Evolutionary conservation across 306 rosid genomes (phyloP).

Genomic region (Fagus crenata): DNA sequence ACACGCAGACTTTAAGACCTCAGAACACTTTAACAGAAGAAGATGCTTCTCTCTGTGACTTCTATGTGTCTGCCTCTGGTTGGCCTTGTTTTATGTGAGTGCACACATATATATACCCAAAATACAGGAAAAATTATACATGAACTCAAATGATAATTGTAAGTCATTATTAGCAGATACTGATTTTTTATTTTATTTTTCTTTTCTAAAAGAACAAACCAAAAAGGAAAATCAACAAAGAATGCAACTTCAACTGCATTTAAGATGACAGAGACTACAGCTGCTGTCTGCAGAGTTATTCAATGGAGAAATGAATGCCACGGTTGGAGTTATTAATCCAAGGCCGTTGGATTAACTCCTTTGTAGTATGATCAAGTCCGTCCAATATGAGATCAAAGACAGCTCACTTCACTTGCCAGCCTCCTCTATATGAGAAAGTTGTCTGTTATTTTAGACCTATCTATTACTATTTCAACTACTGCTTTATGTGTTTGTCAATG

Average conservation of each 20-base stretch:
- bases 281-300: conserved; percentile 53
- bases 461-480: conserved; percentile 10
- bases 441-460: conserved; percentile 11
- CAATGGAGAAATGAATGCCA: conserved; percentile 74
- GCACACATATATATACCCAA: conserved; percentile 31
- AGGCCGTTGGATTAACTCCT: conserved; percentile 51
- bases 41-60: conserved; percentile 40
- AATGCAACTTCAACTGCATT: conserved; percentile 26
- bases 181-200: too few relatives aligned
- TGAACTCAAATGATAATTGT: too few relatives aligned
- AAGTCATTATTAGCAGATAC: too few relatives aligned
- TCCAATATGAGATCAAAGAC: conserved; percentile 33
- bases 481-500: too few relatives aligned
- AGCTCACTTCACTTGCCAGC: conserved; percentile 47
- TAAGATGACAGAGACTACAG: conserved; percentile 25
- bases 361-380: conserved; percentile 25
- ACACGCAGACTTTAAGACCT: conserved; percentile 32
- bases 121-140: too few relatives aligned
- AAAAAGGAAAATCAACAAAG: conserved; percentile 1
- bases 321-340: conserved; percentile 49
- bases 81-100: conserved; percentile 76
- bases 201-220: too few relatives aligned
- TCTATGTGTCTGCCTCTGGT: conserved; percentile 75
- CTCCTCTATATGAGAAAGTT: conserved; percentile 5
- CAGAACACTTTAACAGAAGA: conserved; percentile 50